Conservation (phyloP, 768 basidiomycete genomes). For the Pholiota conissans region DNA sequence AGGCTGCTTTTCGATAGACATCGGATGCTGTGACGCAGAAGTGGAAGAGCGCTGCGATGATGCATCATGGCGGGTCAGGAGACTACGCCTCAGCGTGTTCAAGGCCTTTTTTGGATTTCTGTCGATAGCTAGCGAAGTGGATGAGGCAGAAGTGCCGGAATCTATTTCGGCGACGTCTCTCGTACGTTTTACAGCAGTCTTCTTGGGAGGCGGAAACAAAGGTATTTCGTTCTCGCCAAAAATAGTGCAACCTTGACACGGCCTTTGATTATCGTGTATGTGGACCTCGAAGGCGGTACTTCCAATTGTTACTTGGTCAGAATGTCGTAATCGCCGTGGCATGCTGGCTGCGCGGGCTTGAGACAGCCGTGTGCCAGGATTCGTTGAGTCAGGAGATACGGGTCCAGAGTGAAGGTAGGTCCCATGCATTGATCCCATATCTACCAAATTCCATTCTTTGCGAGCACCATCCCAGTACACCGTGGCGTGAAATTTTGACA, state of each 20-base stretch:
- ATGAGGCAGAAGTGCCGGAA: conserved; percentile 20
- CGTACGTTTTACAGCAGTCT: conserved; percentile 26
- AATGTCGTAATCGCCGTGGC: conserved; percentile 61
- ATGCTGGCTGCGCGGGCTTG: conserved; percentile 66
- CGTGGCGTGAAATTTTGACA: conserved; percentile 80
- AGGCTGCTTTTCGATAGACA: conserved; percentile 10
- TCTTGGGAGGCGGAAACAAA: conserved; percentile 41
- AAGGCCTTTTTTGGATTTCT: conserved; percentile 67
- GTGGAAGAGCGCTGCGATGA: conserved; percentile 10
- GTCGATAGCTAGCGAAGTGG: conserved; percentile 16
- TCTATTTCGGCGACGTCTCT: conserved; percentile 27
- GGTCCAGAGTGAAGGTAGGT: conserved; percentile 56
- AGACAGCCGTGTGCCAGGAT: conserved; percentile 54
- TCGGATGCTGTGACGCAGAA: conserved; percentile 12
- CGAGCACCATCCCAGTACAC: conserved; percentile 65
- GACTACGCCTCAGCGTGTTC: conserved; percentile 58
- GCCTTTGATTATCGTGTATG: conserved; percentile 59
- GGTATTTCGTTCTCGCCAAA: conserved; percentile 57
- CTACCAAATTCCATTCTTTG: conserved; percentile 71
- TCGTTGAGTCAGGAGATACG: conserved; percentile 22
- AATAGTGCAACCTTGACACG: conserved; percentile 62
- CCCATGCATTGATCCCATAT: conserved; percentile 86
- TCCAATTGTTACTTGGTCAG: conserved; percentile 67
- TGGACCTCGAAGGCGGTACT: conserved; percentile 72
- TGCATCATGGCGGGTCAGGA: conserved; percentile 53